Conservation (phyloP, 306 rosid species). For the Cicer judaicum region DNA sequence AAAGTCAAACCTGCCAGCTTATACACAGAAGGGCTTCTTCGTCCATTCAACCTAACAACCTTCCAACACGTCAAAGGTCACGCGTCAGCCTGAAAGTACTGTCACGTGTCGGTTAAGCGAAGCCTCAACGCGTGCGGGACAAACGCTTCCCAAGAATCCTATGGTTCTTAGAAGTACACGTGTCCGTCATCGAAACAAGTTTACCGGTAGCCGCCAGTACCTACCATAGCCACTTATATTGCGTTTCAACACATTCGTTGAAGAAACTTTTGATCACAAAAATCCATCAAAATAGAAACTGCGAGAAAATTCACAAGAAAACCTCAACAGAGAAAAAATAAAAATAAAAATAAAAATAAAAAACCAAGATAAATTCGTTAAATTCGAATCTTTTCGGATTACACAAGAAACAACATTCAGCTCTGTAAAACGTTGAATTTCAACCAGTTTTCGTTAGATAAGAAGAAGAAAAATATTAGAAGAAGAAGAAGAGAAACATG, state of each 20-base stretch:
- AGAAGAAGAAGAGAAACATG: slow-evolving; percentile 53
- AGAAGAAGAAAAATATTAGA: background rate
- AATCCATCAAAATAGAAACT: slow-evolving; percentile 35
- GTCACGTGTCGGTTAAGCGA: slow-evolving; percentile 57
- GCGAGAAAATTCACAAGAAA: slow-evolving; percentile 54
- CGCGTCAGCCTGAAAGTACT: slow-evolving; percentile 53
- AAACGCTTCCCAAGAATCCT: slow-evolving; percentile 14
- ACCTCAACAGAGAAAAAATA: slow-evolving; percentile 32
- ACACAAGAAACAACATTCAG: slow-evolving; percentile 7
- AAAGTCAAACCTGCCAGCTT: slow-evolving; percentile 55
- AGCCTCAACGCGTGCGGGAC: slow-evolving; percentile 37
- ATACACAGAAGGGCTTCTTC: slow-evolving; percentile 18
- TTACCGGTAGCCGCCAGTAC: slow-evolving; percentile 71
- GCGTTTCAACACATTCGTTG: background rate
- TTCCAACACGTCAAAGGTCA: slow-evolving; percentile 40
- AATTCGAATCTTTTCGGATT: slow-evolving; percentile 4
- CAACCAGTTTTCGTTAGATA: slow-evolving; percentile 22
- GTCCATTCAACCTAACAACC: background rate
- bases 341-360: background rate
- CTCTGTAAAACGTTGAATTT: slow-evolving; percentile 27
- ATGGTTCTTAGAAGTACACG: slow-evolving; percentile 47
- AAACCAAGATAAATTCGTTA: slow-evolving; percentile 17
- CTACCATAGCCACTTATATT: slow-evolving; percentile 42
- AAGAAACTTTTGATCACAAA: slow-evolving; percentile 34
- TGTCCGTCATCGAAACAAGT: slow-evolving; percentile 34